Conservation (phyloP, 768 basidiomycete species). For the Gloeostereum incarnatum region DNA sequence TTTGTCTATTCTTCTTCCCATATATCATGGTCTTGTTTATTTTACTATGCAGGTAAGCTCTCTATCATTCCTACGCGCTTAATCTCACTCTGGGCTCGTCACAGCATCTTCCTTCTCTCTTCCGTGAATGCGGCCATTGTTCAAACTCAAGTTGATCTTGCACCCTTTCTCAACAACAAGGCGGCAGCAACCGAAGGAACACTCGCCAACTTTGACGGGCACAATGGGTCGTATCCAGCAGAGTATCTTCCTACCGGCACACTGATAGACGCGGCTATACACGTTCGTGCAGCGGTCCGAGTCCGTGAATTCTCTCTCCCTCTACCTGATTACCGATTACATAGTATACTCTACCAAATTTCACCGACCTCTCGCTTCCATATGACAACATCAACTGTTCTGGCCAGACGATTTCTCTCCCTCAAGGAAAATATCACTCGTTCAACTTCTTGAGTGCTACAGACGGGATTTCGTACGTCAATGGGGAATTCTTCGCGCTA, state of each 20-base stretch:
- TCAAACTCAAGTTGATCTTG: conserved; percentile 5
- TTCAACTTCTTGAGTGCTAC: conserved; percentile 7
- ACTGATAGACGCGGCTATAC: conserved; percentile 4
- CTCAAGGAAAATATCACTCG: conserved; percentile 4
- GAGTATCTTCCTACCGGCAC: conserved; percentile 5
- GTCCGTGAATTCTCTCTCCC: not conserved
- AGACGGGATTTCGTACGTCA: conserved; percentile 2
- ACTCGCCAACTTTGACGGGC: conserved; percentile 4
- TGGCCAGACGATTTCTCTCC: conserved; percentile 3
- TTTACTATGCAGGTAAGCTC: too few species aligned
- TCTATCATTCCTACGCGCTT: too few species aligned
- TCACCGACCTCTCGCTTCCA: conserved; percentile 3
- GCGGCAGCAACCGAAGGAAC: conserved; percentile 5
- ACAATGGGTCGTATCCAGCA: conserved; percentile 7
- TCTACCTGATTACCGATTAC: not conserved
- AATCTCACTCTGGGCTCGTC: too few species aligned
- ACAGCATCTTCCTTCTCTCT: too few species aligned
- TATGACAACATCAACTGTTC: conserved; percentile 5
- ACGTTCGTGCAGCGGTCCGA: not conserved
- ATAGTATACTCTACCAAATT: conserved; percentile 6
- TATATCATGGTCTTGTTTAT: too few species aligned
- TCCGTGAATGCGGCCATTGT: too few species aligned
- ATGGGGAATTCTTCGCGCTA: conserved; percentile 5
- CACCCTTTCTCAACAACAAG: conserved; percentile 5
- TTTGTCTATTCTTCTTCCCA: too few species aligned